These are phyloP conservation scores for Pseudogymnoascus sp. DNA, from an alignment of 2,329 filamentous ascomycete genomes.

Conservation along the genomic window DNA sequence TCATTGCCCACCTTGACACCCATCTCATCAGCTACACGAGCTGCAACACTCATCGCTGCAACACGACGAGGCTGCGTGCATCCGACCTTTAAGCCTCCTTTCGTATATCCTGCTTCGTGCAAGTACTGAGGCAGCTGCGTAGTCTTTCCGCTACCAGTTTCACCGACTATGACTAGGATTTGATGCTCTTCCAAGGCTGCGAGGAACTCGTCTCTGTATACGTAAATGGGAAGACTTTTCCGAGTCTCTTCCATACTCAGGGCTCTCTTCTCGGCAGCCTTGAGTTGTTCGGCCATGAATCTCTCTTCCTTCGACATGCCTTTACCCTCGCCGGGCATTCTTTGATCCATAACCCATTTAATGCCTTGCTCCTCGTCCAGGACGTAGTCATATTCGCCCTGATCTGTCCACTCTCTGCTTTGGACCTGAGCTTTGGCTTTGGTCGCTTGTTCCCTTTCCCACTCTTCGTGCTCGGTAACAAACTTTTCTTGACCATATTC, in stretches of 20 bases:
- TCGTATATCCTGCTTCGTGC: slow-evolving; percentile 82
- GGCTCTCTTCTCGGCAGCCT: slow-evolving; percentile 81
- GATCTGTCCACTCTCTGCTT: slow-evolving; percentile 63
- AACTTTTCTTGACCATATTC: slow-evolving; percentile 82
- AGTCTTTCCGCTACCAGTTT: slow-evolving; percentile 92
- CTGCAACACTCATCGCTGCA: slow-evolving; percentile 94
- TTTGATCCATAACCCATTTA: slow-evolving; percentile 70
- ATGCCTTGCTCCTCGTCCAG: slow-evolving; percentile 85
- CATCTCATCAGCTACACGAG: slow-evolving; percentile 90
- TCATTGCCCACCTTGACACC: slow-evolving; percentile 83
- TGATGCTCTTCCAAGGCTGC: slow-evolving; percentile 81
- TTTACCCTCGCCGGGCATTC: slow-evolving; percentile 61
- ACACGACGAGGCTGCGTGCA: slow-evolving; percentile 94
- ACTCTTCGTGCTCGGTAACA: slow-evolving; percentile 89
- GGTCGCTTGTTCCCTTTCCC: slow-evolving; percentile 81
- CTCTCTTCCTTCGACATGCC: slow-evolving; percentile 69
- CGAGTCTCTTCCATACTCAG: slow-evolving; percentile 84
- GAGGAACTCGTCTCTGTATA: slow-evolving; percentile 76
- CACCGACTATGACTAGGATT: slow-evolving; percentile 83
- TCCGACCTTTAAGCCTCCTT: slow-evolving; percentile 73
- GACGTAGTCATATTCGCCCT: slow-evolving; percentile 84
- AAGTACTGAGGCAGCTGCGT: slow-evolving; percentile 93
- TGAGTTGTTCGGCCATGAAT: slow-evolving; percentile 69
- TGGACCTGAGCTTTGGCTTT: slow-evolving; percentile 83
- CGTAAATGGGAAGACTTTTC: slow-evolving; percentile 82